A percentile compares a stretch with the other conserved stretches of the same genome.
Evolutionary conservation across 495 filamentous ascomycete genomes (phyloP).

Genomic region (Penicillium antarcticum): DNA sequence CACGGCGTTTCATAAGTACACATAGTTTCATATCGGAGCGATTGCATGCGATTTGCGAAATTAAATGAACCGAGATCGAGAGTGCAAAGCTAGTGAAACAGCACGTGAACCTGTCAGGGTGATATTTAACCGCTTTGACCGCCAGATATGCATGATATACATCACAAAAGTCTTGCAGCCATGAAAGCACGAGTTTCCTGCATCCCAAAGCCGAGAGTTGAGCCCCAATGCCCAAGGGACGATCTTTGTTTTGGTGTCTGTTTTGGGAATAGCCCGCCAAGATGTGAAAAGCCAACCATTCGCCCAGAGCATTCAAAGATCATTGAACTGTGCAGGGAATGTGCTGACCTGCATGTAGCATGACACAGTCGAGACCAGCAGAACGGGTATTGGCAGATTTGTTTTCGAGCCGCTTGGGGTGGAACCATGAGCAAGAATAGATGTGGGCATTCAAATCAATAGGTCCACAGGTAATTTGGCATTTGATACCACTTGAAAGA

Average conservation of each 20-base stretch:
- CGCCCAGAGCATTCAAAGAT: neutral
- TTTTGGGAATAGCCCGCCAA: neutral
- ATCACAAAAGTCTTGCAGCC: neutral
- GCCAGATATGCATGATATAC: neutral
- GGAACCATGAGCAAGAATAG: neutral
- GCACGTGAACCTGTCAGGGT: too few species aligned
- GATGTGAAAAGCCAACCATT: neutral
- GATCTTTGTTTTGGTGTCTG: neutral
- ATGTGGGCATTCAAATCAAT: neutral
- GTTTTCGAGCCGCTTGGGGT: neutral
- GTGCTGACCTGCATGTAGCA: constrained; percentile 12
- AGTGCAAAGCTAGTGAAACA: neutral
- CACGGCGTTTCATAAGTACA: neutral
- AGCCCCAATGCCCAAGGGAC: neutral
- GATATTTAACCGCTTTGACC: too few species aligned
- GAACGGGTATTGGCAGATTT: constrained; percentile 13
- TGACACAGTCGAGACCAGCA: constrained; percentile 6
- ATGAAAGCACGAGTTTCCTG: neutral
- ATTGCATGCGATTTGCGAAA: neutral
- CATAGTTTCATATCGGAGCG: neutral
- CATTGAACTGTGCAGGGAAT: constrained; percentile 4
- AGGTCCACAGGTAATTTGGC: too few species aligned
- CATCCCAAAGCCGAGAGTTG: neutral
- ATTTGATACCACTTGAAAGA: too few species aligned
- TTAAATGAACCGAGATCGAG: neutral